Base-by-base conservation (phyloP, 768 basidiomycete species). In the Amanita pallidorosea region DNA sequence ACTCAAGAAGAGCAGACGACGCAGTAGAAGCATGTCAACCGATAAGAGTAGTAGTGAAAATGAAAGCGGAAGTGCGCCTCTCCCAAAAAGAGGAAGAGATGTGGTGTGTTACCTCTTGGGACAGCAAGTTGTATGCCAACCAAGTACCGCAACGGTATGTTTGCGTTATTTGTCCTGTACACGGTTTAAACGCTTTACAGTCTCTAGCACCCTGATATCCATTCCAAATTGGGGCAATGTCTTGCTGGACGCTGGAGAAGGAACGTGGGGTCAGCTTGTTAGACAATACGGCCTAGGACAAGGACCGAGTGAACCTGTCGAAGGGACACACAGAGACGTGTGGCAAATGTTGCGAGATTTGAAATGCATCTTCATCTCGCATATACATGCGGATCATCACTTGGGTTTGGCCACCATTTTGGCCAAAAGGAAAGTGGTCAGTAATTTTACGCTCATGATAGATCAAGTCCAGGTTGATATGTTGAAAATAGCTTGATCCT, bases 331-430 rank as follows among this genome's bases (percentile, higher is more conserved):
- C 1, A 55, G 60, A 8, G 72, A 71, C 49, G 79, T 77, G 2
- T 78, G 78, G 72, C 61, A 79, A 11, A 71, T 83, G 12, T 68
- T 93, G 47, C 69, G 81, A n/a, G 70, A 85, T 45, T 63, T 93
- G 11, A 84, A 78, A 58, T 81, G 88, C 60, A 75, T 98, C 34
- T 96, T 83, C 63, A 71, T 95, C 53, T 91, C 88, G 54, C 95
- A 98, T 62, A 76, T 86, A 57, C 95, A 96, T 60, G 94, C 77
- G 0, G 95, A 97, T 60, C 95, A 97, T 63, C 94, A 96, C 61
- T 75, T 85, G 36, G 94, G 95, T 7, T 63, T 94, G 31, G 74
- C 82, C 0, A 79, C 81, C 52, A 67, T 98, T 7, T 70, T 98
- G 15, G 70, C 78, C 0, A 78, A 83, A 68, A 75, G 95, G 49